Evolutionary conservation across 768 basidiomycete species (phyloP).

Genomic region (Calocybe gangraenosa): DNA sequence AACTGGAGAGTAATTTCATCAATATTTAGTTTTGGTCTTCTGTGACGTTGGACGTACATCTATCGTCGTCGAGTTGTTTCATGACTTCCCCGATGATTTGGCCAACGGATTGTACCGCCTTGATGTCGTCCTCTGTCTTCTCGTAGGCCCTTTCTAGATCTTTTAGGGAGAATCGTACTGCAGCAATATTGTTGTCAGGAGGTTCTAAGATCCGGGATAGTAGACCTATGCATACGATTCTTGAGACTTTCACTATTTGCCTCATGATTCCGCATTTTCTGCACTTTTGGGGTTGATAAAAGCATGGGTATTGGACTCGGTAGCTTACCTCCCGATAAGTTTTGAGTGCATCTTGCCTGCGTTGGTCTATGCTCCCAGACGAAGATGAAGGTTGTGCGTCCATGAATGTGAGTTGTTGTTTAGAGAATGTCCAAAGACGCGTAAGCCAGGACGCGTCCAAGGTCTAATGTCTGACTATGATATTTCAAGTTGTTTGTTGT

Average conservation of each 20-base stretch:
- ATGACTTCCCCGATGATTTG: conserved; percentile 99
- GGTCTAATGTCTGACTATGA: neutral
- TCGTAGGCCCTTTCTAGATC: conserved; percentile 85
- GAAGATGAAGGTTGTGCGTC: conserved; percentile 51
- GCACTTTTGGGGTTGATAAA: conserved; percentile 13
- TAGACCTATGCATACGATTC: conserved; percentile 64
- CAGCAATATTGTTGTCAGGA: conserved; percentile 1
- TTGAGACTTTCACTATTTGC: conserved; percentile 82
- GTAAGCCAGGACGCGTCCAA: conserved; percentile 36
- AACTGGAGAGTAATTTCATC: conserved; percentile 40
- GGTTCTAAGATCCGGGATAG: neutral
- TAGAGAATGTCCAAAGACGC: conserved; percentile 27
- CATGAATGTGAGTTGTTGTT: conserved; percentile 26
- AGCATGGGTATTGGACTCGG: neutral
- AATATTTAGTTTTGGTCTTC: neutral
- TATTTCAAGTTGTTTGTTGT: neutral
- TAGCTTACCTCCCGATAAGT: conserved; percentile 65
- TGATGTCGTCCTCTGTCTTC: conserved; percentile 98
- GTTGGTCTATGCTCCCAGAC: conserved; percentile 60
- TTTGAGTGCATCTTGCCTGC: conserved; percentile 69
- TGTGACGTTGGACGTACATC: conserved; percentile 58
- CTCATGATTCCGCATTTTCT: conserved; percentile 97
- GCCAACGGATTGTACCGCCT: conserved; percentile 96
- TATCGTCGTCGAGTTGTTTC: conserved; percentile 96
- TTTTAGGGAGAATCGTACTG: conserved; percentile 90